A percentile compares a stretch with the other conserved stretches of the same genome.
Conservation (phyloP, 2,329 filamentous ascomycete genomes). For the Diaporthe ampelina region DNA sequence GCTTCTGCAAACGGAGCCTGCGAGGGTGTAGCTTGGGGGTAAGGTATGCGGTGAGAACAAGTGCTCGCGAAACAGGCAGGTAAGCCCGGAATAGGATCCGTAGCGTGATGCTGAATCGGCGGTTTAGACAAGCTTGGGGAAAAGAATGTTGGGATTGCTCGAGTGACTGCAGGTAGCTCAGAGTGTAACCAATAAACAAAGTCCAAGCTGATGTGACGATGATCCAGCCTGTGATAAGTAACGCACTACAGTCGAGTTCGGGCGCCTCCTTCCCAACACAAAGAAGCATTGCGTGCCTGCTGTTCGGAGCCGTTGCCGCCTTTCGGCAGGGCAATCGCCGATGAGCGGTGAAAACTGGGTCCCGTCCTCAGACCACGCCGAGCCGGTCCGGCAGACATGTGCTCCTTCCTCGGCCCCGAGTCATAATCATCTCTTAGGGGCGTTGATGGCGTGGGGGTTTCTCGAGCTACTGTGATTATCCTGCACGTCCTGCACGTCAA, state of each 20-base stretch:
- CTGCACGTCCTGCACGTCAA: constrained; percentile 34
- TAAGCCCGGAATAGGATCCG: background rate
- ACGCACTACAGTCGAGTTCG: background rate
- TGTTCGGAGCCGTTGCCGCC: constrained; percentile 4
- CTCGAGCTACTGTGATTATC: background rate
- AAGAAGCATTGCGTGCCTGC: background rate
- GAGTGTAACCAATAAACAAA: constrained; percentile 9
- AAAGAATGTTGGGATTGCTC: background rate
- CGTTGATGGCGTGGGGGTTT: constrained; percentile 12
- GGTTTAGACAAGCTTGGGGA: background rate
- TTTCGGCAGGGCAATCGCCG: constrained; percentile 25
- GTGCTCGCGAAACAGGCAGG: background rate
- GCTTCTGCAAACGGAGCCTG: background rate
- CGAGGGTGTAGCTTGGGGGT: background rate
- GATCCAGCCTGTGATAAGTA: background rate
- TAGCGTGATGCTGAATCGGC: background rate
- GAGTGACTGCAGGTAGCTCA: background rate
- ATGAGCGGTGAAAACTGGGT: constrained; percentile 35
- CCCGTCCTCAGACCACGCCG: constrained; percentile 70
- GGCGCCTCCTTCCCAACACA: background rate
- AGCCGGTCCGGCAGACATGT: constrained; percentile 57
- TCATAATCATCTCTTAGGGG: background rate
- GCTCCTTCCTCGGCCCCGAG: constrained; percentile 43
- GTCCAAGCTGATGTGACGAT: background rate
- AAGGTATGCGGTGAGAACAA: background rate